These are phyloP conservation scores for Parascedosporium putredinis DNA, from an alignment of 2,329 filamentous ascomycete species.

Conservation along the genomic window DNA sequence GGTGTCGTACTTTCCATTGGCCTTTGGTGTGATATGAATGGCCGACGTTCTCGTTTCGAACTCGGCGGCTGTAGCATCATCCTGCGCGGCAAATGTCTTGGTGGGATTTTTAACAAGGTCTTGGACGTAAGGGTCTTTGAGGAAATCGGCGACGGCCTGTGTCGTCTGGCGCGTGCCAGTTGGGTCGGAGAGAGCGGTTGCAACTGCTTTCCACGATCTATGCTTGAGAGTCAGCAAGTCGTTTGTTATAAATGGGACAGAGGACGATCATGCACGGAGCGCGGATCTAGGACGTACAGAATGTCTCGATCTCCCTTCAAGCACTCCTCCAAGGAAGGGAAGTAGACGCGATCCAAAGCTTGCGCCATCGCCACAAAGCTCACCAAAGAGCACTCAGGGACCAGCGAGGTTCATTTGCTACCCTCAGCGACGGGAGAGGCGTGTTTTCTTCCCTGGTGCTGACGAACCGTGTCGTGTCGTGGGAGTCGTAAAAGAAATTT, in stretches of 20 bases:
- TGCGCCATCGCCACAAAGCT: constrained; percentile 50
- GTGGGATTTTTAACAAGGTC: constrained; percentile 59
- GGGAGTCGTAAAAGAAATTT: background rate
- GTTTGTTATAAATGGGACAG: background rate
- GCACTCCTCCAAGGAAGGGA: constrained; percentile 77
- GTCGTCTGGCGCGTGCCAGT: constrained; percentile 44
- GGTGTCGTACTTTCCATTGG: constrained; percentile 59
- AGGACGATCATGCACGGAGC: no score
- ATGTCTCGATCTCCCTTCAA: constrained; percentile 70
- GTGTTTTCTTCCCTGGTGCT: background rate
- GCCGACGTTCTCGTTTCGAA: constrained; percentile 82
- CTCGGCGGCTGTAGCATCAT: constrained; percentile 52
- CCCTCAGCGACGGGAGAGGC: background rate
- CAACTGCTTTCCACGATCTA: constrained; percentile 55
- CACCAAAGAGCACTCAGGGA: constrained; percentile 2
- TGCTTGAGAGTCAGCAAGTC: constrained; percentile 2
- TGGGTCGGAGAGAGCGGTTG: constrained; percentile 44
- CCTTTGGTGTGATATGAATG: constrained; percentile 66
- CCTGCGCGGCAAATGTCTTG: constrained; percentile 55
- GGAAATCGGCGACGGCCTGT: constrained; percentile 52
- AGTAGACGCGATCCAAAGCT: constrained; percentile 60
- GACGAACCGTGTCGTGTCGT: background rate
- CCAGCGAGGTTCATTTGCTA: constrained; percentile 4
- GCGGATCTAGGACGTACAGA: constrained; percentile 49
- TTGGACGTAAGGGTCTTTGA: constrained; percentile 59